Evolutionary conservation across 805 yeast genomes (phyloP).

Genomic region (Nakazawaea wyomingensis): DNA sequence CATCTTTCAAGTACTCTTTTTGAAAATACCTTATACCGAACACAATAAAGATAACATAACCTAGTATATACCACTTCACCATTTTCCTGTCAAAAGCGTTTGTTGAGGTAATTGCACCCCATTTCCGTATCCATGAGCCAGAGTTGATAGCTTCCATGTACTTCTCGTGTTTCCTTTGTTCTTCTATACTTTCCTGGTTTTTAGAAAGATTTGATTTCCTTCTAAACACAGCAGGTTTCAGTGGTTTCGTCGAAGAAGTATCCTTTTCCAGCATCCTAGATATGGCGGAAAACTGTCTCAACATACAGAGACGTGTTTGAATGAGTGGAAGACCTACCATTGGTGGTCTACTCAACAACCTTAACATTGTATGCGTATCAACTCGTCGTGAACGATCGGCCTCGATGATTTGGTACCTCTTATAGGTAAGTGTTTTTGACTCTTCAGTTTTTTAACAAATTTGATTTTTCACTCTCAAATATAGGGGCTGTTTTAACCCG

Average conservation of each 20-base stretch:
- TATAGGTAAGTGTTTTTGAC: too few relatives aligned
- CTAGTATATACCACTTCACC: slow-evolving; percentile 59
- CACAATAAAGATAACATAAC: slow-evolving; percentile 49
- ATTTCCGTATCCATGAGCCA: slow-evolving; percentile 32
- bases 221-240: slow-evolving; percentile 18
- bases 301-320: too few relatives aligned
- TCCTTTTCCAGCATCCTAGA: too few relatives aligned
- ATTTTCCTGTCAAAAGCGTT: slow-evolving; percentile 55
- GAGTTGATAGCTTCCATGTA: slow-evolving; percentile 29
- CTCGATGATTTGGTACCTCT: too few relatives aligned
- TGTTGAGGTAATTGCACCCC: slow-evolving; percentile 51
- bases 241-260: too few relatives aligned
- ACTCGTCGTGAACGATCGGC: too few relatives aligned
- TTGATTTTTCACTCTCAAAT: background rate
- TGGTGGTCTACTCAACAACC: too few relatives aligned
- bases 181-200: slow-evolving; percentile 24
- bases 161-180: slow-evolving; percentile 23
- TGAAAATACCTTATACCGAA: slow-evolving; percentile 63
- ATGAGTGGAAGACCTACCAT: too few relatives aligned
- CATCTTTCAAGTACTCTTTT: slow-evolving; percentile 60
- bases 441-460: too few relatives aligned
- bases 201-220: slow-evolving; percentile 23
- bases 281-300: background rate
- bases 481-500: too few relatives aligned
- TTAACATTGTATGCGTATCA: too few relatives aligned